Evolutionary conservation across 179 eudicot genomes (phyloP), one percentile per base, ranked within the genome.

Genomic region (Silene coronaria): DNA sequence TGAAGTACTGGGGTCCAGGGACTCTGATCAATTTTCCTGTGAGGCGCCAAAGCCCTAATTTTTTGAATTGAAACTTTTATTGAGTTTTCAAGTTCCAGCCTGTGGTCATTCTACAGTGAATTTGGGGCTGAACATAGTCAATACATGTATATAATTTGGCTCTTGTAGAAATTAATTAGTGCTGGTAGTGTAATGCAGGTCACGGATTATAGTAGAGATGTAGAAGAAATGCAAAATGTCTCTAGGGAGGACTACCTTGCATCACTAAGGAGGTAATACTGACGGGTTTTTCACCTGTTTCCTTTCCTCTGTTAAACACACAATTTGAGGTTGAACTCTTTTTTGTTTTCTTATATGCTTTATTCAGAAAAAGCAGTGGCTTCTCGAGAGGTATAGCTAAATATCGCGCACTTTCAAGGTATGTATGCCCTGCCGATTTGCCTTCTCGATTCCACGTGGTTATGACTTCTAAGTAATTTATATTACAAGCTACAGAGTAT

Each of bases 1-100:
- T 95, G 75, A 95, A 95, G 81, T 95, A 95, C 81, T 95, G 99
- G 99, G 99, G 99, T 4, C 97, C 99, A n/a, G 99, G 99, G 82
- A 92, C 97, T 17, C 93, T 95, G 70, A 95, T 95, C 70, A 95
- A 95, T 80, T 95, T 95, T 87, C 99, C 99, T 58, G 99, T 95
- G 81, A 88, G 97, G 79, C 77, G 30, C 74, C 80, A 42, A 27
- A 38, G 6, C 22, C 78, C 69, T 74, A 79, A 67, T 58, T 28
- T 55, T n/a, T 19, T 55, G 6, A 70, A 17, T 6, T 46, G 4
- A 46, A 22, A 48, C 30, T 70, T 46, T 26, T 45, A 21, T 46
- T 32, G 46, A 30, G 42, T 30, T 16, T 64, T 65, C 21, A 24
- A 53, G 4, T 53, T 10, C 2, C 24, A 6, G 11, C 30, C 36